Conservation (phyloP, 148 eudicot genomes). For the Polygonum maritimum region DNA sequence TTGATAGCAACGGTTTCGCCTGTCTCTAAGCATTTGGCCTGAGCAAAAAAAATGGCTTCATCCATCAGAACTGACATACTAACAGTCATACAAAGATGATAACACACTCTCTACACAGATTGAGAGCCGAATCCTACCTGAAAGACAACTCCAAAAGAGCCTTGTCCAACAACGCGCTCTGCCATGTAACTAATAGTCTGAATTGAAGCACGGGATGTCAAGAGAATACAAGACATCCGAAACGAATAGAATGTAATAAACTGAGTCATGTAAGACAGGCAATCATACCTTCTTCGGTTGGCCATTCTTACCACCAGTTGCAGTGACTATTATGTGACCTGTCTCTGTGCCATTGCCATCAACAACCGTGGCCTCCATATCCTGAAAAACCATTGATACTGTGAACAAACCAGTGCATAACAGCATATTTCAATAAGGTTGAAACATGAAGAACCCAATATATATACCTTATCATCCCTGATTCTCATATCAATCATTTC, state of each 20-base stretch:
- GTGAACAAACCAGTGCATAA: background rate
- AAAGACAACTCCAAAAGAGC: conserved; percentile 61
- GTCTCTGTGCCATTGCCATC: conserved; percentile 83
- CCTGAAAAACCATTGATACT: conserved; percentile 26
- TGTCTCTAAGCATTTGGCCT: conserved; percentile 82
- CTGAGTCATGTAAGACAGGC: background rate
- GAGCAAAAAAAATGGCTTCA: conserved; percentile 6
- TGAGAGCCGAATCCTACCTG: conserved; percentile 25
- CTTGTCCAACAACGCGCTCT: conserved; percentile 57
- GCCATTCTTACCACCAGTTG: conserved; percentile 70
- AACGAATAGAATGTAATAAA: background rate
- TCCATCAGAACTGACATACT: conserved; percentile 4
- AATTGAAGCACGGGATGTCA: background rate
- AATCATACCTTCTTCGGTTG: conserved; percentile 73
- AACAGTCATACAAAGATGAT: background rate
- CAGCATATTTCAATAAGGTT: background rate
- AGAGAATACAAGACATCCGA: background rate
- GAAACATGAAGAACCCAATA: background rate
- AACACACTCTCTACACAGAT: background rate
- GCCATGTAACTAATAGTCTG: conserved; percentile 71
- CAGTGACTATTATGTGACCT: conserved; percentile 79
- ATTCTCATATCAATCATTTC: conserved; percentile 82
- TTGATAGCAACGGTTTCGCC: conserved; percentile 87
- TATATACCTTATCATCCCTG: conserved; percentile 60
- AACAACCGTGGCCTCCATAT: conserved; percentile 58